phyloP scores from a whole-genome alignment of 495 filamentous ascomycete species.

The Neurospora sp. region DNA sequence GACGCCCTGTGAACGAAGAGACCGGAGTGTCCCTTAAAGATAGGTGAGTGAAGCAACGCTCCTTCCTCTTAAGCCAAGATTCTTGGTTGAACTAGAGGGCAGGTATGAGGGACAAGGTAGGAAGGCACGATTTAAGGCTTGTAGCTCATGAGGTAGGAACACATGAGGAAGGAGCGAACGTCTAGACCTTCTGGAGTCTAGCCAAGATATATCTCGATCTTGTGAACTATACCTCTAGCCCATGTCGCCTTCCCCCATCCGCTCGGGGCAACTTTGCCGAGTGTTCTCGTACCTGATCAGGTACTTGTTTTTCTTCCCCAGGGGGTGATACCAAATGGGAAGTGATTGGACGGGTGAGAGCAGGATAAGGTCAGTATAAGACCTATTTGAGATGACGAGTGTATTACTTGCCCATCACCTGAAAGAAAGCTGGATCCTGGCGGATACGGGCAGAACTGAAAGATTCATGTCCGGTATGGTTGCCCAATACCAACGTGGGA shows the following conservation, averaged over 20 bases:
- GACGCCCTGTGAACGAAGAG: not conserved
- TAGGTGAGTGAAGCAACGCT: not conserved
- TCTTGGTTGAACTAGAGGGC: not conserved
- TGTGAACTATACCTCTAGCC: not conserved
- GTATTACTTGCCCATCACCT: constrained; percentile 26
- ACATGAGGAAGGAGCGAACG: not conserved
- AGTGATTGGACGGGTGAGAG: constrained; percentile 4
- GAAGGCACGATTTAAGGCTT: not conserved
- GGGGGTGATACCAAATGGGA: constrained; percentile 8
- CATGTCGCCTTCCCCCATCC: not conserved
- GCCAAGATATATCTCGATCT: not conserved
- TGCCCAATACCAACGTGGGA: not conserved
- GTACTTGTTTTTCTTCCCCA: not conserved
- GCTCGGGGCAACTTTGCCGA: not conserved
- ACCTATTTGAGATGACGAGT: constrained; percentile 16
- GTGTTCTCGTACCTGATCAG: not conserved
- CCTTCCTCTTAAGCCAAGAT: not conserved
- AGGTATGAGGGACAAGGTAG: not conserved
- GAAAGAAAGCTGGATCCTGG: constrained; percentile 2
- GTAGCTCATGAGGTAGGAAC: not conserved
- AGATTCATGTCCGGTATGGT: not conserved
- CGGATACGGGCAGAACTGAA: not conserved
- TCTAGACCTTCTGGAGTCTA: constrained; percentile 17
- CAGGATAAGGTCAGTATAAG: constrained; percentile 9
- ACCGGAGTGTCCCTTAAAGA: not conserved